Conservation (phyloP, 805 yeast species). For the Grigorovia humatica region DNA sequence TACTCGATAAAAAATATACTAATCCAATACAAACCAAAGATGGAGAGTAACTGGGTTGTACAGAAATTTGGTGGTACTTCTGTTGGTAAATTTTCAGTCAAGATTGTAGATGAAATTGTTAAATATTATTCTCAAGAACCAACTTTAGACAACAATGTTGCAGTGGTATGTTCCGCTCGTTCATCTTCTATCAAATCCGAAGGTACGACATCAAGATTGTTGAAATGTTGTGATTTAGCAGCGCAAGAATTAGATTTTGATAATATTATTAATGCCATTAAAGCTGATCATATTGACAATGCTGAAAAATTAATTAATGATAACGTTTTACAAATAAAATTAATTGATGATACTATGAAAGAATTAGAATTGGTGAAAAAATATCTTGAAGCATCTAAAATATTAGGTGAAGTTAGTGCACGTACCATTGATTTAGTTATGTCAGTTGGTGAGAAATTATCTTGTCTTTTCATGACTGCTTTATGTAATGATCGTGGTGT, state of each 20-base stretch:
- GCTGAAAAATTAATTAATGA: constrained; percentile 47
- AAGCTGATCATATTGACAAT: constrained; percentile 68
- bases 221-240: constrained; percentile 76
- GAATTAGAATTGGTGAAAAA: constrained; percentile 64
- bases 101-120: constrained; percentile 78
- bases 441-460: constrained; percentile 88
- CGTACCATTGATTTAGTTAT: constrained; percentile 83
- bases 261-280: constrained; percentile 51
- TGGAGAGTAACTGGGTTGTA: constrained; percentile 49
- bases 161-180: constrained; percentile 93
- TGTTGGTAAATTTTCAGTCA: constrained; percentile 86
- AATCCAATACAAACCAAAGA: background rate
- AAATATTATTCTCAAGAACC: constrained; percentile 39
- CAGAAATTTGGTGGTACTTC: constrained; percentile 98
- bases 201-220: constrained; percentile 85
- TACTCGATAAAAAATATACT: background rate
- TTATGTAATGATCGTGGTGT: constrained; percentile 76
- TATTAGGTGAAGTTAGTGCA: constrained; percentile 84
- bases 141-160: constrained; percentile 47
- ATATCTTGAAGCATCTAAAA: constrained; percentile 74
- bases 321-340: constrained; percentile 36
- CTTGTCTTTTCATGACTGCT: constrained; percentile 82
- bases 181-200: constrained; percentile 85
- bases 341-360: constrained; percentile 46
- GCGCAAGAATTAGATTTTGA: constrained; percentile 48